Percentiles rank a stretch among this genome's conserved stretches.
Evolutionary conservation across 345 rosid genomes (phyloP).

Genomic region (Microcos paniculata): DNA sequence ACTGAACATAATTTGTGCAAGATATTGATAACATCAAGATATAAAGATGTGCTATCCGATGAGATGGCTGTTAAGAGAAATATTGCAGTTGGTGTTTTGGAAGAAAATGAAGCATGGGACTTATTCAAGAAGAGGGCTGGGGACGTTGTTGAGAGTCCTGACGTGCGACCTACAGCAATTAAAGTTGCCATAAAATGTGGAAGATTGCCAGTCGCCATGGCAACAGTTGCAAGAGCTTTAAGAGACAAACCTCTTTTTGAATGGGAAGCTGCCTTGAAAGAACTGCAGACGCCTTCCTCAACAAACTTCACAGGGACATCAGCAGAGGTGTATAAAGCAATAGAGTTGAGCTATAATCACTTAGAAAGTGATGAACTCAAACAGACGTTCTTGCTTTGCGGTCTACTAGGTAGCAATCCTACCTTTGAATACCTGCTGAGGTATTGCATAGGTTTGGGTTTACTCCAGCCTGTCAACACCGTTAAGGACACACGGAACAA

Average conservation of each 20-base stretch:
- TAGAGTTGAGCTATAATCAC: constrained; percentile 8
- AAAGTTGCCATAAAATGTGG: constrained; percentile 21
- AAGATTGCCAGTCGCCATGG: constrained; percentile 26
- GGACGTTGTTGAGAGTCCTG: not conserved
- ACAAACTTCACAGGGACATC: not conserved
- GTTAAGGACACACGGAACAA: constrained; percentile 2
- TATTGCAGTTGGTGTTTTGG: not conserved
- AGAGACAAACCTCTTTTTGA: not conserved
- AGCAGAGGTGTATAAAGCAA: not conserved
- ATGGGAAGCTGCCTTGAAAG: constrained; percentile 22
- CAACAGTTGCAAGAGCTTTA: constrained; percentile 18
- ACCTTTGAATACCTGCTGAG: not conserved
- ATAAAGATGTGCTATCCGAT: not conserved
- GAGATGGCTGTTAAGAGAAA: not conserved
- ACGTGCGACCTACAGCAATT: not conserved
- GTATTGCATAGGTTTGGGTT: constrained; percentile 15
- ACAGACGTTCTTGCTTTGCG: constrained; percentile 16
- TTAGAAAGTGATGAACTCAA: constrained; percentile 10
- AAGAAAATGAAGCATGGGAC: constrained; percentile 20
- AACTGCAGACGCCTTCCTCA: not conserved
- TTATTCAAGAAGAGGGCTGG: constrained; percentile 20
- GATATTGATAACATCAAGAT: constrained; percentile 24
- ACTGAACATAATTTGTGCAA: constrained; percentile 14
- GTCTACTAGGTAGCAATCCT: not conserved
- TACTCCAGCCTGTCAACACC: not conserved